Percentiles rank a stretch among this genome's conserved stretches.
These are phyloP conservation scores for Irpex sp. DNA, from an alignment of 1,284 basidiomycete species.

Conservation along the genomic window DNA sequence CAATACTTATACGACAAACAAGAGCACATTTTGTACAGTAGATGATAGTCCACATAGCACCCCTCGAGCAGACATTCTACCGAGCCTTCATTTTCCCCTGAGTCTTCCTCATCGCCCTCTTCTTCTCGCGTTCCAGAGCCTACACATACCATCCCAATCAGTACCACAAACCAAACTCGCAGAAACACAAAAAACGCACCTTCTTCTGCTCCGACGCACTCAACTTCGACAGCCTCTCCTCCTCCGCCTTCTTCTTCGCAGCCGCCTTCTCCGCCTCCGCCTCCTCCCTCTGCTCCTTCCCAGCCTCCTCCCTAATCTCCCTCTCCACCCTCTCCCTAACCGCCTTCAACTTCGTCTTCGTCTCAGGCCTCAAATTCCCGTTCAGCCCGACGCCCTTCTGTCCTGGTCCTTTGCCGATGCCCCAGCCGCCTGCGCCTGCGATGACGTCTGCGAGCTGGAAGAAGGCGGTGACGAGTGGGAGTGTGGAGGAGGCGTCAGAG, in stretches of 20 bases:
- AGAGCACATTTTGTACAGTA: slow-evolving; percentile 13
- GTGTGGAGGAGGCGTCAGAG: slow-evolving; percentile 44
- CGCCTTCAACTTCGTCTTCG: slow-evolving; percentile 67
- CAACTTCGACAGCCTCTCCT: slow-evolving; percentile 69
- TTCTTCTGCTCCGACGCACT: slow-evolving; percentile 35
- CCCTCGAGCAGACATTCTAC: neutral
- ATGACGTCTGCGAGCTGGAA: slow-evolving; percentile 71
- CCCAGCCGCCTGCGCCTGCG: slow-evolving; percentile 38
- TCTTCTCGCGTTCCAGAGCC: slow-evolving; percentile 74
- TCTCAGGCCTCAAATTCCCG: slow-evolving; percentile 69
- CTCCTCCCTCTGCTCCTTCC: slow-evolving; percentile 71
- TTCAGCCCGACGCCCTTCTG: slow-evolving; percentile 30
- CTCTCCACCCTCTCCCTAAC: slow-evolving; percentile 65
- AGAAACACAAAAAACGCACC: slow-evolving; percentile 31
- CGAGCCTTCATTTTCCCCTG: slow-evolving; percentile 53
- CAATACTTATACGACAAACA: neutral
- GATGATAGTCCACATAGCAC: slow-evolving; percentile 36
- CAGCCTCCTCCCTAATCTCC: slow-evolving; percentile 71
- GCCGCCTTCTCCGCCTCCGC: slow-evolving; percentile 73
- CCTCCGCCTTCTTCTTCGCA: slow-evolving; percentile 62
- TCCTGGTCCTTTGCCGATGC: slow-evolving; percentile 20
- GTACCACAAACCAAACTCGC: neutral
- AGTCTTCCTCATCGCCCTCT: slow-evolving; percentile 62
- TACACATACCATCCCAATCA: slow-evolving; percentile 22
- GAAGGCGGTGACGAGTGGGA: slow-evolving; percentile 60